phyloP scores from a whole-genome alignment of 1,139 yeast genomes.

The Zygosaccharomyces pseudobailii region DNA sequence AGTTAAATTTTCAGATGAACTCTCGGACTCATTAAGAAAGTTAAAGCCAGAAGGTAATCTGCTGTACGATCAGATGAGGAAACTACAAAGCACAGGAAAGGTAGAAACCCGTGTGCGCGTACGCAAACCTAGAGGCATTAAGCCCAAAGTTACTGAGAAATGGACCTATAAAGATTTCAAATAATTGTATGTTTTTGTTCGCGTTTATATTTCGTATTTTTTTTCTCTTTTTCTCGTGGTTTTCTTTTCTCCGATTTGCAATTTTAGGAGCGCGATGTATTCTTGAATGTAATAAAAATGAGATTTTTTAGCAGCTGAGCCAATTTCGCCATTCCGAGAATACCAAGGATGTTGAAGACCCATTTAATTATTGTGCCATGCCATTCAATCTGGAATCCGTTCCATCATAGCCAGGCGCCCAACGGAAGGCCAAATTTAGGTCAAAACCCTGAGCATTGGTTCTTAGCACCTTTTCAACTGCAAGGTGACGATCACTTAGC shows the following conservation, averaged over 20 bases:
- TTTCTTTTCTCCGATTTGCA: not conserved
- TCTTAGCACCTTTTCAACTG: conserved; percentile 57
- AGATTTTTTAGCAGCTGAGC: not conserved
- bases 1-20: conserved; percentile 83
- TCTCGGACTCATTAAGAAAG: conserved; percentile 77
- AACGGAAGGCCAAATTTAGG: conserved; percentile 36
- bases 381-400: conserved; percentile 56
- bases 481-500: conserved; percentile 66
- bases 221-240: conserved; percentile 1
- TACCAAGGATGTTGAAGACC: not conserved
- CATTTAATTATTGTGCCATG: conserved; percentile 59
- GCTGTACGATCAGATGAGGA: conserved; percentile 75
- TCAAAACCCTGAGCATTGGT: conserved; percentile 50
- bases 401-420: conserved; percentile 16
- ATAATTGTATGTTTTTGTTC: conserved; percentile 29
- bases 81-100: conserved; percentile 77
- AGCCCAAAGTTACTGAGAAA: conserved; percentile 76
- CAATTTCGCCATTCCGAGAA: not conserved
- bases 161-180: conserved; percentile 91
- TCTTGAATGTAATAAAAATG: not conserved
- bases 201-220: conserved; percentile 2
- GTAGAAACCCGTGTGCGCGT: conserved; percentile 79
- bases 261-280: not conserved
- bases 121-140: conserved; percentile 58
- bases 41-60: conserved; percentile 89